Evolutionary conservation across 495 filamentous ascomycete species (phyloP).

Genomic region (Neurospora africana): DNA sequence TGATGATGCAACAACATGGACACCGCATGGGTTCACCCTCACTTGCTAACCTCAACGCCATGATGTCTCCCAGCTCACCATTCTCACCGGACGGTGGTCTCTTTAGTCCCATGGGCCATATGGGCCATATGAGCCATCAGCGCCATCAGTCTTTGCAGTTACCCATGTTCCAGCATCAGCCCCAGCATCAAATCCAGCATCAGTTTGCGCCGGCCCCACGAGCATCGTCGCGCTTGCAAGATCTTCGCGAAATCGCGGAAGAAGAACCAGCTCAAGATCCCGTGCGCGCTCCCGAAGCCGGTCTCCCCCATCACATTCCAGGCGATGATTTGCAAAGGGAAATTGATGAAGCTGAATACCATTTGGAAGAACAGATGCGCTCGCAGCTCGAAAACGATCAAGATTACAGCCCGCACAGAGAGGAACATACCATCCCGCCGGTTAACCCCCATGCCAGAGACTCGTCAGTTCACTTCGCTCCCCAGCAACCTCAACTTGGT

Average conservation of each 20-base stretch:
- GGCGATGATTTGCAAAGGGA: slow-evolving; percentile 65
- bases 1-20: slow-evolving; percentile 41
- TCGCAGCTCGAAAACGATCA: slow-evolving; percentile 60
- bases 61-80: slow-evolving; percentile 42
- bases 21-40: slow-evolving; percentile 49
- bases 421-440: slow-evolving; percentile 22
- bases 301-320: slow-evolving; percentile 31
- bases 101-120: not conserved
- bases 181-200: slow-evolving; percentile 44
- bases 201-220: slow-evolving; percentile 27
- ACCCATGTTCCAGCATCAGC: slow-evolving; percentile 42
- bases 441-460: slow-evolving; percentile 24
- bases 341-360: slow-evolving; percentile 76
- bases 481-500: slow-evolving; percentile 28
- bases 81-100: slow-evolving; percentile 37
- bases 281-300: slow-evolving; percentile 37
- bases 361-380: slow-evolving; percentile 63
- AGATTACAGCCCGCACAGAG: slow-evolving; percentile 45
- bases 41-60: slow-evolving; percentile 35
- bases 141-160: slow-evolving; percentile 50
- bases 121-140: slow-evolving; percentile 36
- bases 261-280: slow-evolving; percentile 36
- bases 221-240: slow-evolving; percentile 45
- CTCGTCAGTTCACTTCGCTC: slow-evolving; percentile 34
- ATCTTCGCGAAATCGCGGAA: slow-evolving; percentile 45